Conservation (phyloP, 2,329 filamentous ascomycete species). For the Trichoderma harzianum region DNA sequence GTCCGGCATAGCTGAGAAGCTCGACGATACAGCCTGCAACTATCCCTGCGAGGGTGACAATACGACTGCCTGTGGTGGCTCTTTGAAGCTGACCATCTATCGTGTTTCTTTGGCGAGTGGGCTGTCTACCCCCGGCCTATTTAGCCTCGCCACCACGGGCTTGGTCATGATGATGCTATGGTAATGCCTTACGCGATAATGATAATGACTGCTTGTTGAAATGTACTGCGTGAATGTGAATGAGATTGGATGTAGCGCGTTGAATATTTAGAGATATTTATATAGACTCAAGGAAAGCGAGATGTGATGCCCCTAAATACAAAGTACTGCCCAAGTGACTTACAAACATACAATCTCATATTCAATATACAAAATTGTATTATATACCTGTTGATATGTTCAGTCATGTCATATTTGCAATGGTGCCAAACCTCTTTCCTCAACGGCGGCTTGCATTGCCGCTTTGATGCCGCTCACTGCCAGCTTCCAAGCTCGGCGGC, state of each 20-base stretch:
- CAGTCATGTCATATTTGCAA: conserved; percentile 38
- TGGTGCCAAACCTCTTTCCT: conserved; percentile 52
- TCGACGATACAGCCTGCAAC: conserved; percentile 48
- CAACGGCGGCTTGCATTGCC: conserved; percentile 54
- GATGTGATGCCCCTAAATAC: not conserved
- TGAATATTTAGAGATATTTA: not conserved
- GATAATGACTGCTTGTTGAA: not conserved
- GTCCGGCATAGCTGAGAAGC: conserved; percentile 43
- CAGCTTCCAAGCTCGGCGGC: conserved; percentile 45
- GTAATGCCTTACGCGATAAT: not conserved
- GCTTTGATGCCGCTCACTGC: conserved; percentile 44
- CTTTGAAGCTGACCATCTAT: conserved; percentile 48
- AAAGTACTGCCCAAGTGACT: not conserved
- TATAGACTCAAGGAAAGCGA: not conserved
- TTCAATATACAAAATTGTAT: not conserved
- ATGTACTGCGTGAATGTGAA: not conserved
- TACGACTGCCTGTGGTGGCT: conserved; percentile 52
- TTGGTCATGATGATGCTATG: not conserved
- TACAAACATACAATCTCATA: not conserved
- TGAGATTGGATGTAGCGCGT: not conserved
- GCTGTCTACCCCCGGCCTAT: not conserved
- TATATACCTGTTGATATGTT: not conserved
- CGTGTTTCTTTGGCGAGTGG: conserved; percentile 22
- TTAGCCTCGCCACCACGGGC: not conserved
- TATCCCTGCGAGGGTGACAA: conserved; percentile 53